Evolutionary conservation across 2,329 filamentous ascomycete species (phyloP).

Genomic region (Alternaria gansuensis): DNA sequence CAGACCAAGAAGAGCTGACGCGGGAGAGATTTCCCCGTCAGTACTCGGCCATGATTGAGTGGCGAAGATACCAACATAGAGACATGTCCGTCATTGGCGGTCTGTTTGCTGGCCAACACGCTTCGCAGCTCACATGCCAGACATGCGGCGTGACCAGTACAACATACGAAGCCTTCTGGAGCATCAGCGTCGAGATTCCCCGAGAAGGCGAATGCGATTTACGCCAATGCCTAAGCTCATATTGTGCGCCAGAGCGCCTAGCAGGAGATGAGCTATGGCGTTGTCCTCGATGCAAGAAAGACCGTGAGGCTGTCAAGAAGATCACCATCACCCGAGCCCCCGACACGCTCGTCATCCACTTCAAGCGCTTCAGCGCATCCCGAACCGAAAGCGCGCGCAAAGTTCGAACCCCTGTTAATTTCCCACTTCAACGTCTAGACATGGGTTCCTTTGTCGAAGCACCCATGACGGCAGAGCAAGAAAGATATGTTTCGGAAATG

Average conservation of each 20-base stretch:
- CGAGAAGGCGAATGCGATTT: conserved; percentile 68
- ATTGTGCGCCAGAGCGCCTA: conserved; percentile 73
- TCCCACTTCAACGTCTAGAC: conserved; percentile 76
- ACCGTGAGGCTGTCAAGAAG: conserved; percentile 72
- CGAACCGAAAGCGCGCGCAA: conserved; percentile 69
- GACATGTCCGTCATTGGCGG: conserved; percentile 80
- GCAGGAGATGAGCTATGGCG: conserved; percentile 73
- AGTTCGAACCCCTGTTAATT: conserved; percentile 75
- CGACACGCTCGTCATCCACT: conserved; percentile 77
- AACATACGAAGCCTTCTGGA: conserved; percentile 75
- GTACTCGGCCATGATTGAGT: conserved; percentile 76
- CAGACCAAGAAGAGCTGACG: conserved; percentile 66
- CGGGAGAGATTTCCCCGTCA: conserved; percentile 69
- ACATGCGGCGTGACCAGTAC: conserved; percentile 70
- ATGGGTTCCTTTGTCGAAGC: conserved; percentile 68
- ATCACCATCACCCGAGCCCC: conserved; percentile 81
- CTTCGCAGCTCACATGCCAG: conserved; percentile 67
- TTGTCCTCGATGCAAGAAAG: conserved; percentile 77
- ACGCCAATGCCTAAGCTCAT: conserved; percentile 74
- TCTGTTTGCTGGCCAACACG: conserved; percentile 78
- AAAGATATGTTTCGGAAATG: conserved; percentile 49
- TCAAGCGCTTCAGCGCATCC: conserved; percentile 73
- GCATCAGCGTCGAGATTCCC: conserved; percentile 74
- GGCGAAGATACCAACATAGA: conserved; percentile 73
- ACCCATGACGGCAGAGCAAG: conserved; percentile 51